Conservation (phyloP, 352 stramenopile genomes). For the Phytophthora cajani region DNA sequence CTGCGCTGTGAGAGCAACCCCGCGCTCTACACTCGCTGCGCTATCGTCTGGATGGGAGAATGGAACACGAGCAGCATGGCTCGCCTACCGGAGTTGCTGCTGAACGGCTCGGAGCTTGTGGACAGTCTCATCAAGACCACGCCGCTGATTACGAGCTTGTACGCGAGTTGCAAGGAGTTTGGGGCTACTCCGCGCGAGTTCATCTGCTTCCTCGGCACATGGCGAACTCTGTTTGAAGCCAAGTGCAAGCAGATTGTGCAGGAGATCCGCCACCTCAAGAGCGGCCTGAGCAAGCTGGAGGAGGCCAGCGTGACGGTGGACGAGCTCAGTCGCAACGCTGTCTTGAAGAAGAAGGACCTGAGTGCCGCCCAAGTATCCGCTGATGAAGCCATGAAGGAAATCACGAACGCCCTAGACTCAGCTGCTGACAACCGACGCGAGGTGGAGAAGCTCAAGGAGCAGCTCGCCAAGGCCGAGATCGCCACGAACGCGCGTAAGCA, state of each 20-base stretch:
- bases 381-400: constrained; percentile 95
- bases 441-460: constrained; percentile 92
- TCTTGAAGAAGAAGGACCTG: constrained; percentile 92
- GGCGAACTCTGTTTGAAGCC: constrained; percentile 74
- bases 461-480: constrained; percentile 89
- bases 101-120: constrained; percentile 64
- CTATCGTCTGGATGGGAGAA: constrained; percentile 94
- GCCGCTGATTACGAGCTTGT: constrained; percentile 64
- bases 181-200: constrained; percentile 87
- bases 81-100: constrained; percentile 74
- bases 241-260: constrained; percentile 86
- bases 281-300: constrained; percentile 91
- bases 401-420: constrained; percentile 92
- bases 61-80: constrained; percentile 85
- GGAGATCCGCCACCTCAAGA: constrained; percentile 91
- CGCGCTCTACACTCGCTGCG: constrained; percentile 92
- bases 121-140: constrained; percentile 66
- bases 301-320: constrained; percentile 92
- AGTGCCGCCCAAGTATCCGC: constrained; percentile 86
- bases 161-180: constrained; percentile 70
- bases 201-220: constrained; percentile 86
- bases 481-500: constrained; percentile 90
- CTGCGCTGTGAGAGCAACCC: constrained; percentile 94
- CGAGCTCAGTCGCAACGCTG: constrained; percentile 88
- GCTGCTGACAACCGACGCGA: constrained; percentile 91